A percentile compares a stretch with the other conserved stretches of the same genome.
phyloP scores from a whole-genome alignment of 2,329 filamentous ascomycete species.

The Verticillium longisporum region DNA sequence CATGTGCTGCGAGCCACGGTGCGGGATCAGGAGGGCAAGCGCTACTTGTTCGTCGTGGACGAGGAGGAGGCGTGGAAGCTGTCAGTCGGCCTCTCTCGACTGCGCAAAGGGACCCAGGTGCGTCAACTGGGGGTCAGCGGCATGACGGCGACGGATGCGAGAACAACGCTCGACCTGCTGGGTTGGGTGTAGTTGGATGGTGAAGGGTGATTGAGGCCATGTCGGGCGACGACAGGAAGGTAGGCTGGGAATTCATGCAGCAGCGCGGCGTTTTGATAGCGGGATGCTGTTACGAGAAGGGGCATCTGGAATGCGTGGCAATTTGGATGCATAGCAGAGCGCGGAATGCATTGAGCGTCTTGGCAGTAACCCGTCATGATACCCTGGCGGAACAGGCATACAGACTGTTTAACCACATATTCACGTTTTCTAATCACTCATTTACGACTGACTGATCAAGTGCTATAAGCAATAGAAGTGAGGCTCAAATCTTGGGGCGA shows the following conservation, averaged over 20 bases:
- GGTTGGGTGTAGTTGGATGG: conserved; percentile 35
- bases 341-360: conserved; percentile 1
- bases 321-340: conserved; percentile 14
- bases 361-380: neutral
- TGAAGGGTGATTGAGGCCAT: neutral
- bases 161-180: conserved; percentile 48
- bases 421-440: neutral
- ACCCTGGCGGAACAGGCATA: neutral
- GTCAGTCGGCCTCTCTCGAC: conserved; percentile 50
- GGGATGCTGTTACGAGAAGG: neutral
- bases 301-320: conserved; percentile 6
- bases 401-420: neutral
- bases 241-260: neutral
- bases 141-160: conserved; percentile 47
- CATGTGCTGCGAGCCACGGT: conserved; percentile 59
- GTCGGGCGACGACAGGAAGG: neutral
- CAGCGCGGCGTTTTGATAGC: neutral
- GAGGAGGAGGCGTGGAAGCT: conserved; percentile 66
- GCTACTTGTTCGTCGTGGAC: conserved; percentile 57
- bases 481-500: no score
- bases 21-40: conserved; percentile 59
- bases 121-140: conserved; percentile 52
- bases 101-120: conserved; percentile 54
- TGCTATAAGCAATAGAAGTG: no score
- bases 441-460: neutral